Base-by-base conservation (phyloP, 192 early-diverging fungal species). In the Coemansia sp. region DNA sequence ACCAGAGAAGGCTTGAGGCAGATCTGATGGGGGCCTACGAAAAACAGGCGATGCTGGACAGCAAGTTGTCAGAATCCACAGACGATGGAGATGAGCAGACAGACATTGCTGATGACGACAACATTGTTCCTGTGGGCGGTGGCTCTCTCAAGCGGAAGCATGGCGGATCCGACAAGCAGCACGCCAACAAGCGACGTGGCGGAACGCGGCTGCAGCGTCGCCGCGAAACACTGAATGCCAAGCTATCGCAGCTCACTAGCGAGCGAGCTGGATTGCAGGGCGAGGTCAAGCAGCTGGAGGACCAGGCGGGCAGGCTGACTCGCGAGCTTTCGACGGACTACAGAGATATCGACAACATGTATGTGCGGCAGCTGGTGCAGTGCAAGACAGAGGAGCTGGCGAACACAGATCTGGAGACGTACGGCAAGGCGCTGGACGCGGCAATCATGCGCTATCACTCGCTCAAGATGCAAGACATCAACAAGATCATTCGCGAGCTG, bases 391-490 rank as follows among this genome's bases (percentile, higher is more conserved):
- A 88, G 40, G 89, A 95, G 73, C 68, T 97, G 76, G 95, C 91
- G 8, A 67, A 88, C 45, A 69, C 74, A 5, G 97, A 99, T 73
- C 73, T 98, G 40, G 91, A 95, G 37, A 91, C 87, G 42, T 98
- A 96, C 61, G 79, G 87, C 18, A 91, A 90, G 69, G 94, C 94
- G 6, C 79, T 99, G 8, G 91, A 95, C 59, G 77, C 78, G 19
- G 91, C 92, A 3, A 95, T 99, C 68, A 92, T 95, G 87, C 86
- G 86, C 56, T 96, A 90, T 70, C 98, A 99, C 71, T 85, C 92
- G 37, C 69, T 90, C 60, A 98, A 98, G 71, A 99, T 99, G 95
- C 88, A 93, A 43, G 95, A 98, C 75, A 88, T 99, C 65, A 99
- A 99, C 79, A 91, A 93, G 76, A 92, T 93, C 57, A 99, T 99